phyloP scores from a whole-genome alignment of 768 basidiomycete genomes.

The Boletellus ananas region DNA sequence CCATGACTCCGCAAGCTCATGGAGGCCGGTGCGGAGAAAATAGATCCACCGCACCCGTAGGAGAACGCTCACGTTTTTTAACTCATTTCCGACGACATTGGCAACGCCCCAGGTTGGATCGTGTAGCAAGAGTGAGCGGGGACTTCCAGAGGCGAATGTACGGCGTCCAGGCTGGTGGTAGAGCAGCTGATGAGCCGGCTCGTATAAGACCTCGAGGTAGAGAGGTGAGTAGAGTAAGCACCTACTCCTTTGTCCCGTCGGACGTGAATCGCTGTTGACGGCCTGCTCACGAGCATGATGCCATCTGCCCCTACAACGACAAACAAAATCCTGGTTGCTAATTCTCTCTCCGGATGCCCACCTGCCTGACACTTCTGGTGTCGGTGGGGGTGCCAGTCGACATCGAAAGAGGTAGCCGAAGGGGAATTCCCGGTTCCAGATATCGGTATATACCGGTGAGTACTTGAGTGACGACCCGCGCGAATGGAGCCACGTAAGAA shows the following conservation, averaged over 20 bases:
- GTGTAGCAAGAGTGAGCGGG: not conserved
- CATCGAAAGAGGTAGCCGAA: constrained; percentile 1
- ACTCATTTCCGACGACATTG: constrained; percentile 7
- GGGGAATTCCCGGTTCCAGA: constrained; percentile 15
- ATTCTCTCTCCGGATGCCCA: not conserved
- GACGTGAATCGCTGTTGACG: constrained; percentile 4
- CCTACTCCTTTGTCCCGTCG: constrained; percentile 1
- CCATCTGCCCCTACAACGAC: constrained; percentile 3
- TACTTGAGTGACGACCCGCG: constrained; percentile 65
- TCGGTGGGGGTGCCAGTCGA: constrained; percentile 1
- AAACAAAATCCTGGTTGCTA: not conserved
- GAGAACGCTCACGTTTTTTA: not conserved
- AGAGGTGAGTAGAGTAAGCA: constrained; percentile 3
- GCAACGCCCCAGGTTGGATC: not conserved
- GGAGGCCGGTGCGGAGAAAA: constrained; percentile 3
- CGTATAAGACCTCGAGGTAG: constrained; percentile 18
- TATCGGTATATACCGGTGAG: constrained; percentile 40
- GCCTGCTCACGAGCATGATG: constrained; percentile 16
- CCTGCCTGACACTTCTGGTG: not conserved
- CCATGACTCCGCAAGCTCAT: not conserved
- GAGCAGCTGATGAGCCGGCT: no score
- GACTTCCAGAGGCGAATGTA: not conserved
- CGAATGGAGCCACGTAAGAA: constrained; percentile 51
- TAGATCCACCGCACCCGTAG: constrained; percentile 17
- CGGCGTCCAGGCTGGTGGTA: not conserved